Base-by-base conservation (phyloP, 805 yeast species). In the Yamadazyma tumulicola region DNA sequence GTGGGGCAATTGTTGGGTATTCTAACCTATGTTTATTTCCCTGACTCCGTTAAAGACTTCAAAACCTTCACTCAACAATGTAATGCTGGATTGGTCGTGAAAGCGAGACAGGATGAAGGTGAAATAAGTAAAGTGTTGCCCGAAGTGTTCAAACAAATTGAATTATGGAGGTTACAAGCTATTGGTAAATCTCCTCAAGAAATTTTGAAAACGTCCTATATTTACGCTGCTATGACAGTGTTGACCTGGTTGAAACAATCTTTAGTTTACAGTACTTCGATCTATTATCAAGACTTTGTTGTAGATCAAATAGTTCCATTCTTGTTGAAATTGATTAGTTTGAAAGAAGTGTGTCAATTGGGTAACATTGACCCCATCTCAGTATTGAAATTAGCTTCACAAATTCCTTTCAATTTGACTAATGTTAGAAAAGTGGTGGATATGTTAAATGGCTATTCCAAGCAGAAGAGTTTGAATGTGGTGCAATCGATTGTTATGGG, bases 281-380 rank as follows among this genome's bases (percentile, higher is more conserved):
- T 67, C 0, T 60, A 77, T 6, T 54, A 83, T 26, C 70, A 75
- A 28, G 77, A 77, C 3, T 71, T 74, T 35, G 57, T 82, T 24
- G 59, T 45, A 11, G 34, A 45, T 5, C 62, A 74, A 34, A 68
- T 88, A 19, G 57, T 86, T 1, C 95, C 96, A 18, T 79, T 85
- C 42, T 61, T 87, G 37, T 64, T 85, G 49, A 64, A 72, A 12
- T 59, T 87, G 30, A 75, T 79, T 33, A 72, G 69, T 29, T 72
- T 84, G 66, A 79, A 85, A 40, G 97, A 91, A 42, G 85, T 85
- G 10, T 84, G 94, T 45, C 85, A 83, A 45, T 57, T 84, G 37
- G 81, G 81, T 0, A 72, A 71, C 20, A 57, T 84, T 8, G 68
- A 69, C 25, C 84, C 91, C 0, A 66, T 74, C 2, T 48, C 39